Percentiles rank a stretch among this genome's conserved stretches.
phyloP scores from a whole-genome alignment of 2,329 filamentous ascomycete species.

The Magnaporthiopsis poae region DNA sequence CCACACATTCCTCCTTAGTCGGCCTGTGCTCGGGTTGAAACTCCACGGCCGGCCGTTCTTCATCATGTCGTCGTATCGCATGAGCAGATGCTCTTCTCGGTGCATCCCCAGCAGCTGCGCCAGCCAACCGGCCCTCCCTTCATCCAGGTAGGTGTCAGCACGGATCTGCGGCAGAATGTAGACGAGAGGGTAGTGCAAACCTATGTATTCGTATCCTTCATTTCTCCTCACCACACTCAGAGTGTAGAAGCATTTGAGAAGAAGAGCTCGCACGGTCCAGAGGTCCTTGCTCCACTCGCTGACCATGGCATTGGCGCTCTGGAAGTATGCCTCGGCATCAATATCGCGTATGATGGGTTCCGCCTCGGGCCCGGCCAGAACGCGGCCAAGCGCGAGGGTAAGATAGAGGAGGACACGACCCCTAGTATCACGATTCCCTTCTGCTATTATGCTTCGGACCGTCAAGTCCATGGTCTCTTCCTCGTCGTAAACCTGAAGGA shows the following conservation, averaged over 20 bases:
- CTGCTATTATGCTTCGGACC: constrained; percentile 4
- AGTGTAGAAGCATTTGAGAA: constrained; percentile 56
- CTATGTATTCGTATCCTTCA: constrained; percentile 51
- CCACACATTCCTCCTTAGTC: constrained; percentile 49
- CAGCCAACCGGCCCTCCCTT: constrained; percentile 4
- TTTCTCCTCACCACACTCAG: constrained; percentile 52
- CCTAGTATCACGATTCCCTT: neutral
- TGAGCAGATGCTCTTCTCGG: constrained; percentile 6
- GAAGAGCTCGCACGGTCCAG: constrained; percentile 54
- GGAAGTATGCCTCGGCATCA: constrained; percentile 7
- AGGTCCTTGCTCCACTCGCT: constrained; percentile 30
- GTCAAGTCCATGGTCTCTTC: constrained; percentile 31
- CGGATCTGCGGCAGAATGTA: neutral
- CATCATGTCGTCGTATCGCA: constrained; percentile 5
- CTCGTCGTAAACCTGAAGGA: constrained; percentile 51
- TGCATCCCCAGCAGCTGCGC: constrained; percentile 7
- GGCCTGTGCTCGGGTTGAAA: constrained; percentile 28
- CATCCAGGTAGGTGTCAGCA: constrained; percentile 2
- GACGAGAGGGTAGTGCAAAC: constrained; percentile 25
- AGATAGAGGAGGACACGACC: constrained; percentile 39
- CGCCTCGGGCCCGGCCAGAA: constrained; percentile 42
- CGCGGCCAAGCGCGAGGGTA: constrained; percentile 53
- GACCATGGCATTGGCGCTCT: constrained; percentile 1
- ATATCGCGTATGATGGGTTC: neutral
- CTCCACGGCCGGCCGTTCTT: constrained; percentile 7